Conservation (phyloP, 371 early-diverging fungal species). For the Actinomucor elegans region DNA sequence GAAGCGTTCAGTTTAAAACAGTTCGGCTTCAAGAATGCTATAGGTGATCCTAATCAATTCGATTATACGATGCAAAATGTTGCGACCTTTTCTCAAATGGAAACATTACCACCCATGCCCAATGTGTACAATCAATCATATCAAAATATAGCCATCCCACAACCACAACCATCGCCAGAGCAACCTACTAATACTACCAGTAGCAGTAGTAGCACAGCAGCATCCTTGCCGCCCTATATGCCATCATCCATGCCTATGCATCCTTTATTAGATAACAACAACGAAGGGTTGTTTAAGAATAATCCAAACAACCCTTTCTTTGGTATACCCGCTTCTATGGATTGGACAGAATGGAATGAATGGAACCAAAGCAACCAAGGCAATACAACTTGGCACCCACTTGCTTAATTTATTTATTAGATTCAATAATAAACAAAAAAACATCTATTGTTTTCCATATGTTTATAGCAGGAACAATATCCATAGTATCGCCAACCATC, state of each 20-base stretch:
- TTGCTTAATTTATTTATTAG: no score
- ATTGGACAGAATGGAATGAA: slow-evolving; percentile 49
- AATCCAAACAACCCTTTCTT: slow-evolving; percentile 49
- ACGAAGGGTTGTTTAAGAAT: slow-evolving; percentile 34
- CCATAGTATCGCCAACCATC: no score
- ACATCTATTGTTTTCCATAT: no score
- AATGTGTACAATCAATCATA: background rate
- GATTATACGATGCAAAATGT: slow-evolving; percentile 24
- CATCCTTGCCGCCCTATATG: background rate
- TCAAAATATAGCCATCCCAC: background rate
- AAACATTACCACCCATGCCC: slow-evolving; percentile 19
- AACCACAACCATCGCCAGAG: background rate
- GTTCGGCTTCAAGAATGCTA: slow-evolving; percentile 37
- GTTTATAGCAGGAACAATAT: no score
- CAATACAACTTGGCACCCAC: slow-evolving; percentile 20
- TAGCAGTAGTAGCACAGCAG: slow-evolving; percentile 1
- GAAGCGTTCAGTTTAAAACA: slow-evolving; percentile 49
- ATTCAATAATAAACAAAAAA: no score
- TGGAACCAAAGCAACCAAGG: slow-evolving; percentile 40
- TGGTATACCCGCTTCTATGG: slow-evolving; percentile 44
- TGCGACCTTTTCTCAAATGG: slow-evolving; percentile 15
- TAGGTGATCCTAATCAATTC: slow-evolving; percentile 18
- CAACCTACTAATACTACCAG: background rate
- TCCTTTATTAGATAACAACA: slow-evolving; percentile 8
- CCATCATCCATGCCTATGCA: slow-evolving; percentile 6